Evolutionary conservation across 1,139 yeast species (phyloP).

Genomic region (Petasospora fabianii): DNA sequence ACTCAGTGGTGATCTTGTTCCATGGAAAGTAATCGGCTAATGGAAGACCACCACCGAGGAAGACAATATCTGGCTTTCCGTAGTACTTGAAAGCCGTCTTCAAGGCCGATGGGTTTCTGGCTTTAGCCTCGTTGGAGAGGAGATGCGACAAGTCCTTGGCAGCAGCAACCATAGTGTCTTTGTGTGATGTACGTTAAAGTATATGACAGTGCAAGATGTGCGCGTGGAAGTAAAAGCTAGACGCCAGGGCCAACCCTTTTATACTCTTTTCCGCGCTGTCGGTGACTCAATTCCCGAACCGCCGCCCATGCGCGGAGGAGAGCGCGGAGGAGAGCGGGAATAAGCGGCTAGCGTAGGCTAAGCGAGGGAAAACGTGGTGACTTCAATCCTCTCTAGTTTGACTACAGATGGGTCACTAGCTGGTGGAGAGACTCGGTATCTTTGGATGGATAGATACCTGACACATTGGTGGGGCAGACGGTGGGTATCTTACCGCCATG

Average conservation of each 20-base stretch:
- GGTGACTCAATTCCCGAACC: not conserved
- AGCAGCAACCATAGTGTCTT: constrained; percentile 24
- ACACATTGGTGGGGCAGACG: too few species aligned
- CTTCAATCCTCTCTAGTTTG: too few species aligned
- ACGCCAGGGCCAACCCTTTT: constrained; percentile 1
- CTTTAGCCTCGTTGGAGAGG: constrained; percentile 72
- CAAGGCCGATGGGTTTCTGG: constrained; percentile 76
- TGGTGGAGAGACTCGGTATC: too few species aligned
- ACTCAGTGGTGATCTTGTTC: constrained; percentile 62
- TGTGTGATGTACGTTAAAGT: not conserved
- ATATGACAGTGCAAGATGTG: not conserved
- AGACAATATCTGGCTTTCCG: constrained; percentile 70
- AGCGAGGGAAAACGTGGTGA: not conserved
- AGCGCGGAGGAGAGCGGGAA: constrained; percentile 1
- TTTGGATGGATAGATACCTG: too few species aligned
- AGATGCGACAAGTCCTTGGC: constrained; percentile 74
- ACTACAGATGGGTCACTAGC: too few species aligned
- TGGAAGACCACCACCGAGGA: constrained; percentile 96
- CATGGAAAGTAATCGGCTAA: constrained; percentile 89
- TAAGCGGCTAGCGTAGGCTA: not conserved
- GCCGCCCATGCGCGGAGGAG: not conserved
- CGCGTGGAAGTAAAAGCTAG: not conserved
- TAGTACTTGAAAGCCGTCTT: constrained; percentile 81
- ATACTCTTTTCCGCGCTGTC: not conserved
- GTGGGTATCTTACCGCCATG: too few species aligned